Evolutionary conservation across 768 basidiomycete genomes (phyloP).

Genomic region (Boletus rubropictus): DNA sequence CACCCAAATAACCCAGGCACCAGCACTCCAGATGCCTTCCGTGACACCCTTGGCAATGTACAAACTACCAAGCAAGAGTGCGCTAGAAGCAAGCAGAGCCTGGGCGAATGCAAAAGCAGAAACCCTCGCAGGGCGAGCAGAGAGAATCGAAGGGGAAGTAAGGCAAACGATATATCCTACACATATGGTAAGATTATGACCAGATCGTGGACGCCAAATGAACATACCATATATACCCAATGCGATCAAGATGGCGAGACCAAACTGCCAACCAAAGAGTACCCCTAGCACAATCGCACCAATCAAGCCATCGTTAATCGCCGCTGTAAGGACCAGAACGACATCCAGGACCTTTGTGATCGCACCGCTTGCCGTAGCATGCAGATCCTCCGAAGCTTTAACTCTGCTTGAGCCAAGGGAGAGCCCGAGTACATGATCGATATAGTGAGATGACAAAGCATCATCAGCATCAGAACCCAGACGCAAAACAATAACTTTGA

Average conservation of each 20-base stretch:
- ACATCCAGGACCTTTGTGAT: slow-evolving; percentile 17
- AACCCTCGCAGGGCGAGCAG: slow-evolving; percentile 1
- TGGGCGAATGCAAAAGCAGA: slow-evolving; percentile 41
- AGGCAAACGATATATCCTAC: slow-evolving; percentile 19
- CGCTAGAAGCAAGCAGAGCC: slow-evolving; percentile 75
- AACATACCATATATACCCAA: slow-evolving; percentile 69
- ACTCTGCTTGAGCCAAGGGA: slow-evolving; percentile 76
- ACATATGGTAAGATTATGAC: background rate
- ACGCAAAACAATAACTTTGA: slow-evolving; percentile 73
- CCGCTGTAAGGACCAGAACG: slow-evolving; percentile 65
- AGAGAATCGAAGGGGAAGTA: slow-evolving; percentile 6
- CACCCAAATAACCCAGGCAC: slow-evolving; percentile 26
- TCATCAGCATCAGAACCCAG: slow-evolving; percentile 87
- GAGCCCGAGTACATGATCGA: slow-evolving; percentile 82
- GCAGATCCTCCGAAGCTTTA: slow-evolving; percentile 67
- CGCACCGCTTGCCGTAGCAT: slow-evolving; percentile 5
- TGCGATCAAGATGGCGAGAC: slow-evolving; percentile 62
- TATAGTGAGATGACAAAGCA: slow-evolving; percentile 53
- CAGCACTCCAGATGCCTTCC: slow-evolving; percentile 25
- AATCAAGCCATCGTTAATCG: slow-evolving; percentile 71
- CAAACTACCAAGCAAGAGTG: slow-evolving; percentile 64
- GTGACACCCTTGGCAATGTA: slow-evolving; percentile 27
- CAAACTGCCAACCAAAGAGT: slow-evolving; percentile 61
- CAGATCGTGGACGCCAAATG: background rate
- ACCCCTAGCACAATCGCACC: slow-evolving; percentile 64